Evolutionary conservation across 2,329 filamentous ascomycete genomes (phyloP), one percentile per base, ranked within the genome.

Genomic region (Trichoderma endophyticum): DNA sequence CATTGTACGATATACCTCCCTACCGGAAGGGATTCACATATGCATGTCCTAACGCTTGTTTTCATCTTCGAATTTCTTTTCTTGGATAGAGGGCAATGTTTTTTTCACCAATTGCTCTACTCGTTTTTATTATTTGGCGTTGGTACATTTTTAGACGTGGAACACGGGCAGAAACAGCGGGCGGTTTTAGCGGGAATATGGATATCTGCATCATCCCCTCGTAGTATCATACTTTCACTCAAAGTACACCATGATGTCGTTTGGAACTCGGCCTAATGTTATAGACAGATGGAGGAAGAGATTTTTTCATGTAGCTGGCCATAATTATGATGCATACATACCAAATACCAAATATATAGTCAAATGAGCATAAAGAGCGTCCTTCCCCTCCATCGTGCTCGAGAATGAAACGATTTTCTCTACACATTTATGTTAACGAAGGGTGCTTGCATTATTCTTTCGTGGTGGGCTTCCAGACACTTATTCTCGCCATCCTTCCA

Each of bases 1-100:
- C 30, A 71, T 61, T 72, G 64, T 72, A 72, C 70, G 59, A 72
- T 69, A 68, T 68, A 21, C 48, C 62, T 71, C 28, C 43, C 60
- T 57, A 24, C 70, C 18, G 14, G 6, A 18, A 51, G 39, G 48
- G n/a, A 43, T 28, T 32, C 48, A 48, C 32, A 67, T 32, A 61
- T n/a, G n/a, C 64, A 70, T 24, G 36, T 39, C 66, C 66, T 54
- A 43, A 61, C 57, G 57, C 66, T 28, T 51, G 30, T n/a, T 68
- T 48, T 59, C 30, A 65, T 30, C 28, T 48, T 60, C 15, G 7
- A 28, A 43, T 68, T 68, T 60, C 18, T 51, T 70, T 34, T 43
- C 14, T 57, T 64, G 68, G 68, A 71, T 71, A 70, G 66, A 62
- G 59, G 8, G 48, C 26, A 64, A 7, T 26, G 4, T 39, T 9